Evolutionary conservation across 2,329 filamentous ascomycete genomes (phyloP), one percentile per base, ranked within the genome.

Genomic region (Elsinoe necatrix): DNA sequence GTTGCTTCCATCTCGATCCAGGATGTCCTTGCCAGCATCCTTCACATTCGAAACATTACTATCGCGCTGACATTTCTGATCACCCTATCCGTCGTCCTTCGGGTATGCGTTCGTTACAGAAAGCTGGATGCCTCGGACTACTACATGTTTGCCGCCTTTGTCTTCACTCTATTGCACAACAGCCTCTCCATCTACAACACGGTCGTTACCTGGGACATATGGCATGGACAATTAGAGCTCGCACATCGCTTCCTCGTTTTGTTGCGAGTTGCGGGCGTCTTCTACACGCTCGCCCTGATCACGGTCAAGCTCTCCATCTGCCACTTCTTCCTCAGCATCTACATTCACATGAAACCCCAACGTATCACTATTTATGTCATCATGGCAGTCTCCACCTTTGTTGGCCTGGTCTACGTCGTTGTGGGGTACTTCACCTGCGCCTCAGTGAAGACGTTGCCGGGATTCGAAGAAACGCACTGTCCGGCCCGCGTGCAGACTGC

Each of bases 301-400:
- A 63, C 73, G 9, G 69, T 76, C 47, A 78, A 77, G 57, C 67
- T 77, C 21, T 75, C 77, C 0, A 74, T 80, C 45, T 75, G 69
- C 8, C 66, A 77, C 21, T 76, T 79, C 57, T 72, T 80, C 47
- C 72, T 78, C 20, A 73, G 76, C 47, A 68, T 80, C n/a, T 52
- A 37, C 31, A 74, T 75, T 0, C 64, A 75, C 23, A 66, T 69
- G 42, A 68, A 64, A 37, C 55, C 67, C 23, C 75, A 79, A 54
- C 66, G 69, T 16, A 63, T 66, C 55, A 69, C 73, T 47, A 72
- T 79, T 35, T 71, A 71, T 59, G 51, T 65, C 9, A 69, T 77
- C n/a, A 73, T 79, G 59, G 62, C 59, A 18, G 66, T 73, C 5
- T 73, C 75, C 1, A 64, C 71, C 2, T 27, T 73, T 4, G 68